These are phyloP conservation scores for Harringtonia aguacate DNA, from an alignment of 2,329 filamentous ascomycete species.

Conservation along the genomic window DNA sequence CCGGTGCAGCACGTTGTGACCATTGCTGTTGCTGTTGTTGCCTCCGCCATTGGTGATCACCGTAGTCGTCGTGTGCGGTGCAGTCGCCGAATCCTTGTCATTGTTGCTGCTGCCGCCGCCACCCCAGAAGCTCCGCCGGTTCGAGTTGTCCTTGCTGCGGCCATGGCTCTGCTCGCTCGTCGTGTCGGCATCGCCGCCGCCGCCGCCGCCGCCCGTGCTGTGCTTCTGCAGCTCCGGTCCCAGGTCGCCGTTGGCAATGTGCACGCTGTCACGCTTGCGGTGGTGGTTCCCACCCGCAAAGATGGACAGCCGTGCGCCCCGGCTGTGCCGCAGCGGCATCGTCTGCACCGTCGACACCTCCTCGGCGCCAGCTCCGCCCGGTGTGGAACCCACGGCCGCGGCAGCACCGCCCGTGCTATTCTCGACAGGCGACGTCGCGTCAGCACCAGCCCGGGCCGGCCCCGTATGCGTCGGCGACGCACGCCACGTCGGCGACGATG, in stretches of 20 bases:
- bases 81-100: no score
- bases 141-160: conserved; percentile 21
- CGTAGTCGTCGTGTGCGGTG: no score
- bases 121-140: conserved; percentile 34
- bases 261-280: conserved; percentile 10
- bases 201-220: conserved; percentile 11
- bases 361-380: conserved; percentile 18
- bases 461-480: conserved; percentile 30
- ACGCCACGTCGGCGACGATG: conserved; percentile 36
- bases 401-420: conserved; percentile 13
- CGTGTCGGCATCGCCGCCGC: conserved; percentile 18
- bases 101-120: no score
- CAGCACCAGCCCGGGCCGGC: conserved; percentile 16
- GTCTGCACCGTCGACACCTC: conserved; percentile 40
- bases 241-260: conserved; percentile 4
- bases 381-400: background rate
- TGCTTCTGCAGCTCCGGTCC: conserved; percentile 5
- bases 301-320: conserved; percentile 46
- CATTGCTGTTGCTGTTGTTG: background rate
- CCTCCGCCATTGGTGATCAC: no score
- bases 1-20: background rate
- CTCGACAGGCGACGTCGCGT: conserved; percentile 22
- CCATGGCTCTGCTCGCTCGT: conserved; percentile 14
- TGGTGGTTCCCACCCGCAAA: conserved; percentile 32
- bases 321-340: conserved; percentile 37